Base-by-base conservation (phyloP, 2,329 filamentous ascomycete species). In the Cercospora brassicicola region DNA sequence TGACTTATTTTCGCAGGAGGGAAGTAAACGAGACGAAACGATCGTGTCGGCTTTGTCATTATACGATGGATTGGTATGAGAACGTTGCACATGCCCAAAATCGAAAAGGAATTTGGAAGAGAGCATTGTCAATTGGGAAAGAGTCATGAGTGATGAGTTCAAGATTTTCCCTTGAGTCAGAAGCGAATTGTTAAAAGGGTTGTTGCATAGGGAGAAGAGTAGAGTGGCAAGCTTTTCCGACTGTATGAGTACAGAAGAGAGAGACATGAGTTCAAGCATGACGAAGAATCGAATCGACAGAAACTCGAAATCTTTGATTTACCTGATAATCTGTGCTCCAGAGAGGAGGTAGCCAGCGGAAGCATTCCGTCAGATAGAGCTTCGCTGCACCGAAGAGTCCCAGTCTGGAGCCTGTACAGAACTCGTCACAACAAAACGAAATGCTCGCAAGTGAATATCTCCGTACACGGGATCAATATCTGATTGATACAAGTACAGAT, bases 1-100 rank as follows among this genome's bases (percentile, higher is more conserved):
- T 75, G 65, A 75, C 66, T 55, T 28, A 18, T 30, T 8, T 30
- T 28, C 59, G 18, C 62, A 78, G 84, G 95, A 99, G 83, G 95
- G 95, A 74, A 97, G 93, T 84, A 97, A 98, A 85, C 91, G 94
- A 68, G 95, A 99, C 82, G 94, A 98, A 84, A 99, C 95, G 9
- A 99, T 99, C 78, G 95, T 99, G 67, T 98, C 94, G 64, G 95
- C 95, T 36, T 85, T 99, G 77, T 97, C 94, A 67, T 86, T 99
- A 72, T 99, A 99, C 78, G 95, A 99, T 78, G 95, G 95, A 26
- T 84, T 99, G 77, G 95, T 99, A 64, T 78, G 64, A 70, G 56
- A 15, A 28, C 2, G 26, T 28, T 2, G 20, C 4, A 28, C 28
- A 11, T 18, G 15, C 20, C 10, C 6, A 23, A 2, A 23, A 28